Base-by-base conservation (phyloP, 2,329 filamentous ascomycete species). In the Pleomassaria siparia region DNA sequence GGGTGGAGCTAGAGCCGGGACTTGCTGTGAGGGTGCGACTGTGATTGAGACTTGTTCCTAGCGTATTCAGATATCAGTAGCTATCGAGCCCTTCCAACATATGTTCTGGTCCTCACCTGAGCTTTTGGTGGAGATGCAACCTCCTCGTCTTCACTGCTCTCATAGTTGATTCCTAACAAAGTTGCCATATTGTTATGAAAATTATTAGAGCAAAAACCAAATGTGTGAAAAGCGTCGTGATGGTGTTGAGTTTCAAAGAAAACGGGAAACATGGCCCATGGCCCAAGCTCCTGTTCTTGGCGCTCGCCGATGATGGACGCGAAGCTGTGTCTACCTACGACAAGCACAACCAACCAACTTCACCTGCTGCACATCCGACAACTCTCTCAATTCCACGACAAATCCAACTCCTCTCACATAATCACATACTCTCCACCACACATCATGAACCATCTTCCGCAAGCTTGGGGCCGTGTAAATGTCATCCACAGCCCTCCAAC, bases 381-480 rank as follows among this genome's bases (percentile, higher is more conserved):
- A 24, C 24, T 15, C 35, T 24, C 35, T 37, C 3, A 18, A 37
- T 22, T 8, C 18, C 20, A 37, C 35, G 12, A 37, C 20, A 22
- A 11, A 13, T 22, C 9, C 46, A 25, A 3, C 35, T 12, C 11
- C 39, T 30, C 28, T 42, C 43, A 44, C 21, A 33, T n/a, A 24
- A 40, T 7, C 12, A 21, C 33, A 13, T 28, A 47, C 26, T 46
- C 20, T 32, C 42, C 37, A 22, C 15, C 24, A 30, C 18, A 44
- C 69, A 75, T 45, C 55, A 86, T 86, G 83, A 84, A 85, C 70
- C 83, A 86, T 69, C 78, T 81, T 60, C 83, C 83, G 49, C 78
- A 84, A 75, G 80, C 79, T 57, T 86, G 83, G 83, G 83, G 83
- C 68, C 79, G 83, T 71, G 83, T 85, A 76, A 69, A 79, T 56